These are phyloP conservation scores for Xylaria flabelliformis DNA, from an alignment of 495 filamentous ascomycete genomes.

Conservation along the genomic window DNA sequence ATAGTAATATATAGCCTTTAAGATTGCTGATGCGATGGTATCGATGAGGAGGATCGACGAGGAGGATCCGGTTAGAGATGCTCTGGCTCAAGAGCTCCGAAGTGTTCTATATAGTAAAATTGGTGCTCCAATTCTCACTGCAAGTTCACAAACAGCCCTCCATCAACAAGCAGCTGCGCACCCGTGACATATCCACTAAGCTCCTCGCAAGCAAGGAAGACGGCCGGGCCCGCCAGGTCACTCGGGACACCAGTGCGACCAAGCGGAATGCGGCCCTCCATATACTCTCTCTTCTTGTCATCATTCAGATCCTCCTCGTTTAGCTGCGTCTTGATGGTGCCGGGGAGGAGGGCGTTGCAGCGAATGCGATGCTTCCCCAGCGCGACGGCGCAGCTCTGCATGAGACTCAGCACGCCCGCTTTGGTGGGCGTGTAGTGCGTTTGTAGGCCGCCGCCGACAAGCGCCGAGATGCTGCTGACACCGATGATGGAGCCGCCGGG, in stretches of 20 bases:
- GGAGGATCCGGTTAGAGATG: neutral
- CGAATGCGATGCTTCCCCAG: slow-evolving; percentile 77
- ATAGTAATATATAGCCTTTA: neutral
- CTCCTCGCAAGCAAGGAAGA: slow-evolving; percentile 82
- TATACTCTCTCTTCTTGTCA: slow-evolving; percentile 76
- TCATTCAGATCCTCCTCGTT: slow-evolving; percentile 81
- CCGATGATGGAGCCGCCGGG: slow-evolving; percentile 82
- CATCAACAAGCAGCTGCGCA: slow-evolving; percentile 85
- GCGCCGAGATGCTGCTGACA: slow-evolving; percentile 80
- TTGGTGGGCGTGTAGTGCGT: slow-evolving; percentile 93
- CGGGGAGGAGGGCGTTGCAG: slow-evolving; percentile 86
- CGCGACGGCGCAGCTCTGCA: slow-evolving; percentile 84
- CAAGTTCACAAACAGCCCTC: slow-evolving; percentile 70
- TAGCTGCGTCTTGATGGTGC: slow-evolving; percentile 84
- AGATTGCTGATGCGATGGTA: neutral
- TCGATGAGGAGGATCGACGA: neutral
- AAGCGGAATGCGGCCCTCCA: slow-evolving; percentile 84
- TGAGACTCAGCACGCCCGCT: slow-evolving; percentile 80
- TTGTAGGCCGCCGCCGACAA: slow-evolving; percentile 82
- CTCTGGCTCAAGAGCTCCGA: neutral
- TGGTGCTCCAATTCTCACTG: slow-evolving; percentile 44
- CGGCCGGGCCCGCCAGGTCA: slow-evolving; percentile 82
- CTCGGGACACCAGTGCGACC: slow-evolving; percentile 71
- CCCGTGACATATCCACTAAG: slow-evolving; percentile 83
- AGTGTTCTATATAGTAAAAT: neutral